Percentiles rank a stretch among this genome's conserved stretches.
Evolutionary conservation across 352 stramenopile species (phyloP).

Genomic region (Aphanomyces astaci): DNA sequence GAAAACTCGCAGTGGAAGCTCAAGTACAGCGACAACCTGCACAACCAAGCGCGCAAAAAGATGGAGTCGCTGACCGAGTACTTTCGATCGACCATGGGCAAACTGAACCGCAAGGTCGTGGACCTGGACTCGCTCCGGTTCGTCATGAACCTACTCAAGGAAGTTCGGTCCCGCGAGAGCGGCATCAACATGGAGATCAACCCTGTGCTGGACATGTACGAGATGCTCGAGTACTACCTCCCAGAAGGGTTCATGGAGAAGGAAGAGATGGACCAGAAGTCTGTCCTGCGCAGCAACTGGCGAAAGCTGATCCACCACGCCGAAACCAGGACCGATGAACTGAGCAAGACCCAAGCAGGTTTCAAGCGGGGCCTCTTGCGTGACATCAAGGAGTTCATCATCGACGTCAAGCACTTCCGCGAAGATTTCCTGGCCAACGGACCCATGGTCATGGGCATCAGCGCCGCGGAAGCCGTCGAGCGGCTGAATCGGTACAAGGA

Average conservation of each 20-base stretch:
- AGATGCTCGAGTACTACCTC: conserved; percentile 93
- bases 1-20: conserved; percentile 96
- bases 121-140: conserved; percentile 95
- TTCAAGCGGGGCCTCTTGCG: conserved; percentile 95
- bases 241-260: conserved; percentile 97
- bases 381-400: conserved; percentile 95
- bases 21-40: conserved; percentile 96
- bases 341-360: conserved; percentile 91
- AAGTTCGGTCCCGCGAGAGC: conserved; percentile 95
- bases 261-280: conserved; percentile 99
- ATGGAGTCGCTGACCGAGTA: conserved; percentile 95
- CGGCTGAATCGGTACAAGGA: conserved; percentile 96
- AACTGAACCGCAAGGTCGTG: conserved; percentile 90
- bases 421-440: conserved; percentile 95
- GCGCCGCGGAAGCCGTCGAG: conserved; percentile 94
- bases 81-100: conserved; percentile 90
- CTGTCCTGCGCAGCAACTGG: conserved; percentile 94
- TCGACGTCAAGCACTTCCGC: conserved; percentile 94
- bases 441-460: conserved; percentile 95
- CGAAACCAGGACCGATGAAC: conserved; percentile 90
- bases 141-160: conserved; percentile 96
- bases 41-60: conserved; percentile 88
- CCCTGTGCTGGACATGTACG: conserved; percentile 98
- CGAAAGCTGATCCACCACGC: conserved; percentile 95
- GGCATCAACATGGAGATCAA: conserved; percentile 98